phyloP scores from a whole-genome alignment of 2,329 filamentous ascomycete species.

The Alternaria postmessia region DNA sequence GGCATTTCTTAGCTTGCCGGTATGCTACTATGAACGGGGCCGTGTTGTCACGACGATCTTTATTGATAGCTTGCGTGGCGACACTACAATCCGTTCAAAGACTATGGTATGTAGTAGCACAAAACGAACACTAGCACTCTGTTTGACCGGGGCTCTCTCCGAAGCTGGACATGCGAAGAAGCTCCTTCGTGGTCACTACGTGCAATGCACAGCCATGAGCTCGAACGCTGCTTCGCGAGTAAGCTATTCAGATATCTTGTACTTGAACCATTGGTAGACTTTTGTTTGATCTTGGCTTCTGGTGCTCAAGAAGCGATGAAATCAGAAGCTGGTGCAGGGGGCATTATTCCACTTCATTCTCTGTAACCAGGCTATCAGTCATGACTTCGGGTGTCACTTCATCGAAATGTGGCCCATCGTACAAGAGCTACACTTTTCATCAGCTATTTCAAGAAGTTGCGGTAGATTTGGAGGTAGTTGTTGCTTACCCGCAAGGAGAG shows the following conservation, averaged over 20 bases:
- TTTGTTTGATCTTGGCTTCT: too few species aligned
- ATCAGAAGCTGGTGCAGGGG: background rate
- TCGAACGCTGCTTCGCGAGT: background rate
- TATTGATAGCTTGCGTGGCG: background rate
- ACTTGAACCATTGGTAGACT: too few species aligned
- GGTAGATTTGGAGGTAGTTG: background rate
- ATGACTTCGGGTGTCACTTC: background rate
- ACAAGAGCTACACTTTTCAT: background rate
- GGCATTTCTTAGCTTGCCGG: background rate
- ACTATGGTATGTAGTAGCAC: background rate
- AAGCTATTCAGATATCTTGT: background rate
- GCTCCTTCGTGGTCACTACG: background rate
- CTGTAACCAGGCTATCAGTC: background rate
- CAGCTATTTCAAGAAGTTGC: background rate
- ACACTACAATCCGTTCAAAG: background rate
- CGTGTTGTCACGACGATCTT: background rate
- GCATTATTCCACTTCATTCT: background rate
- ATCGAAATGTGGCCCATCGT: background rate
- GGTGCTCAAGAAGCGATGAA: background rate
- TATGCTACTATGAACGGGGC: background rate
- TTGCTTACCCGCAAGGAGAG: constrained; percentile 3
- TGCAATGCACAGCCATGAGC: background rate
- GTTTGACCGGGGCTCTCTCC: background rate
- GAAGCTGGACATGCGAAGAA: background rate
- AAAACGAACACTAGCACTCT: background rate